phyloP scores from a whole-genome alignment of 2,329 filamentous ascomycete species.

The Colletotrichum nymphaeae region DNA sequence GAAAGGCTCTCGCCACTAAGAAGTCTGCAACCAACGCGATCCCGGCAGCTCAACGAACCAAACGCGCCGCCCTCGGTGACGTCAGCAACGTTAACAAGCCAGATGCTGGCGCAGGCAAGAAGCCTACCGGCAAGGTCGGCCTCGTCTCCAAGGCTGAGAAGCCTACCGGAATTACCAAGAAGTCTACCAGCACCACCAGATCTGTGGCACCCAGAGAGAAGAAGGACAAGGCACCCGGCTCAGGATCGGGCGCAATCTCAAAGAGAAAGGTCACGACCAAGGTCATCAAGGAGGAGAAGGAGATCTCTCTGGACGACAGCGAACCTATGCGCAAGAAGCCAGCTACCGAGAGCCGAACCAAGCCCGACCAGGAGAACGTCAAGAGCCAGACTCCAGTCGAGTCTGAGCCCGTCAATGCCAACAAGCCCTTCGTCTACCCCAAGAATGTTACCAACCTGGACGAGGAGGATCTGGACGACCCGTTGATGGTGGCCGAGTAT shows the following conservation, averaged over 20 bases:
- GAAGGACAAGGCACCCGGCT: constrained; percentile 75
- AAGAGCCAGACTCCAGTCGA: constrained; percentile 29
- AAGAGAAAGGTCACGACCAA: constrained; percentile 58
- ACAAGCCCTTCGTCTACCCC: constrained; percentile 37
- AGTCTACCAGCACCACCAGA: constrained; percentile 67
- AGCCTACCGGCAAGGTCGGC: constrained; percentile 73
- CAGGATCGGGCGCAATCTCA: constrained; percentile 76
- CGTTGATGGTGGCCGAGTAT: constrained; percentile 98
- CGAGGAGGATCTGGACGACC: constrained; percentile 89
- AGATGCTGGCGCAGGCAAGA: constrained; percentile 79
- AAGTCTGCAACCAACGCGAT: constrained; percentile 66
- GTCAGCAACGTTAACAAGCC: constrained; percentile 94
- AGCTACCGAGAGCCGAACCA: constrained; percentile 49
- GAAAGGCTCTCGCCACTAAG: constrained; percentile 78
- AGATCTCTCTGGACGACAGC: constrained; percentile 70
- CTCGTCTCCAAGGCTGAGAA: constrained; percentile 85
- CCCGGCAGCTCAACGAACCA: constrained; percentile 63
- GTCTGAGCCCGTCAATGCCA: constrained; percentile 37
- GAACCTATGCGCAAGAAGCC: constrained; percentile 77
- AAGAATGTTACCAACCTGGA: constrained; percentile 75
- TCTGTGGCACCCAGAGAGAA: constrained; percentile 78
- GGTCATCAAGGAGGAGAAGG: constrained; percentile 75
- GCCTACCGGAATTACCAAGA: constrained; percentile 85
- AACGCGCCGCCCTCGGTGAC: constrained; percentile 89
- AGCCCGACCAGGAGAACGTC: constrained; percentile 37